A percentile compares a stretch with the other conserved stretches of the same genome.
phyloP scores from a whole-genome alignment of 331 rosid genomes.

The Pyracantha coccinea region DNA sequence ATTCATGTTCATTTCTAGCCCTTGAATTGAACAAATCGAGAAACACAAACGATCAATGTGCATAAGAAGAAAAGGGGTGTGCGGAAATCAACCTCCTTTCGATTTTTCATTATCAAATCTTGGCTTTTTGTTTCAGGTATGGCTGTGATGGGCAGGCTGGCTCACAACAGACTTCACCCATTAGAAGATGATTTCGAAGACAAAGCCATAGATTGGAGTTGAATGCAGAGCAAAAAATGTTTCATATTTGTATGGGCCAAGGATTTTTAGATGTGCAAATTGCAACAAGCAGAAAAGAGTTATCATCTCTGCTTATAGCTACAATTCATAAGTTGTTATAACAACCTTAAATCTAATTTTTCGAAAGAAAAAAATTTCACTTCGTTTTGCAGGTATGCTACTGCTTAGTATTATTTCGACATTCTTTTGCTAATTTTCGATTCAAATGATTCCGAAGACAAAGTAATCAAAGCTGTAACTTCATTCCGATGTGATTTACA shows the following conservation, averaged over 20 bases:
- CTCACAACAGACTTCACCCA: constrained; percentile 44
- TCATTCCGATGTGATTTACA: background rate
- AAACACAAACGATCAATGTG: no score
- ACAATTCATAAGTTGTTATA: background rate
- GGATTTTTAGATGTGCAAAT: background rate
- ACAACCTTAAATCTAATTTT: background rate
- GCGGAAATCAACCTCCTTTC: background rate
- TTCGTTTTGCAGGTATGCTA: background rate
- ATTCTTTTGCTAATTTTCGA: background rate
- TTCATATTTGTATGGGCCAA: background rate
- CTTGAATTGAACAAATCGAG: no score
- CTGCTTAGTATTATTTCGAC: no score
- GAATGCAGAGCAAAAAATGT: background rate
- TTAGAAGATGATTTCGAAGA: constrained; percentile 42
- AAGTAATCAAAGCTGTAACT: background rate
- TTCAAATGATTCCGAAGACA: background rate
- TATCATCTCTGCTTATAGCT: background rate
- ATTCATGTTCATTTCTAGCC: no score
- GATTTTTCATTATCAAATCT: background rate
- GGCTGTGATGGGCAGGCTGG: constrained; percentile 68
- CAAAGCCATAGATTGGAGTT: constrained; percentile 28
- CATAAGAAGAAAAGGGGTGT: no score
- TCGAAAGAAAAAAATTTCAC: background rate
- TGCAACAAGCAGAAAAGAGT: background rate
- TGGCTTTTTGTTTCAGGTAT: constrained; percentile 45